Base-by-base conservation (phyloP, 148 eudicot species). In the Heliosperma pusillum region DNA sequence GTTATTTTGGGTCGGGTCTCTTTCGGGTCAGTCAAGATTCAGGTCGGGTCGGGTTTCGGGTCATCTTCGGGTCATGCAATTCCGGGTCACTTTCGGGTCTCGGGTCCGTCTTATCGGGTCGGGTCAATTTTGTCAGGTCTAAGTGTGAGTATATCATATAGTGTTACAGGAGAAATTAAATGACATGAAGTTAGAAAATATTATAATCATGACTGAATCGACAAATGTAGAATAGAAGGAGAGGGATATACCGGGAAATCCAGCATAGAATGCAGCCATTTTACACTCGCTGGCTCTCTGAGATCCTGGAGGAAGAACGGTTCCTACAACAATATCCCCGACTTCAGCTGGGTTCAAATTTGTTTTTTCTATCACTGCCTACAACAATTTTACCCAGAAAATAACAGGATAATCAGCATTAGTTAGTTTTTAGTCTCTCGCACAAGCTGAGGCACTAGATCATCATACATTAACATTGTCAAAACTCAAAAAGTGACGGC, bases 201-300 rank as follows among this genome's bases (percentile, higher is more conserved):
- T 33, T 47, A 1, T 2, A 21, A 16, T 62, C 55, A 50, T 19
- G 26, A n/a, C 56, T 4, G 26, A 71, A 21, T 11, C 40, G 70
- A 45, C 19, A 77, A 77, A 66, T 60, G 20, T n/a, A 1, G 42
- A 42, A 82, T 16, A 7, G 19, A 26, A 22, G 55, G 22, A 21
- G 40, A n/a, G 60, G 11, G 4, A 57, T 30, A 25, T 87, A 92
- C 99, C 99, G 64, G 99, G 99, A 78, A 89, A 90, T 62, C 99
- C 99, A 74, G 99, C 99, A 85, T 89, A 95, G 77, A 95, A 92
- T 21, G 97, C 91, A 66, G 99, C 99, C 94, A 88, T 90, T 81
- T 94, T 89, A 78, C 97, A 95, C 84, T 95, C 99, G 67, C 88
- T 92, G 45, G 97, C 97, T 80, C 97, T 83, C 74, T 88, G 94